Evolutionary conservation across 345 rosid species (phyloP), one percentile per base, ranked within the genome.

Genomic region (Arabidopsis arenosa): DNA sequence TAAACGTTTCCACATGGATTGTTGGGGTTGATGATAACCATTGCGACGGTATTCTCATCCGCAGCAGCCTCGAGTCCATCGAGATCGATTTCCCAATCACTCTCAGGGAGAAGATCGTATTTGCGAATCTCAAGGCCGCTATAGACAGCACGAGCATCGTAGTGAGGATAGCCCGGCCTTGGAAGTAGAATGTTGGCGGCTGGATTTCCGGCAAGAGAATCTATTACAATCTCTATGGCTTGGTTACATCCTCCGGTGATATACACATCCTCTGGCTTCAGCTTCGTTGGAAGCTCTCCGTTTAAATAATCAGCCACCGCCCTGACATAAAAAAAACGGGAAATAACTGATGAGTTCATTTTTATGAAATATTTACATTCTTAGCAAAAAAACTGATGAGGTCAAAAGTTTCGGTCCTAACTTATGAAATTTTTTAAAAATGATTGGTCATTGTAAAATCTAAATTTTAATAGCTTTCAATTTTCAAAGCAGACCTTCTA

Each of bases 11-110:
- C 79, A 67, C 73, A 67, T 3, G 74, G 79, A 48, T 75, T 75
- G 63, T 83, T 63, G 3, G 80, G 80, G 52, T 86, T 89, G 18
- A 87, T 78, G 40, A 89, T 57, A 41, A 87, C 89, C 68, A 86
- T 81, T 0, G 90, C 88, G 4, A 73, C 74, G 0, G 89, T 89
- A 9, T 86, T 89, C 17, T 81, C 87, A 68, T 89, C 89, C 1
- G 87, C 86, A 17, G 74, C 63, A 3, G 81, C 78, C 68, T 86
- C 82, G 1, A 87, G 71, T 17, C 76, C 80, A 0, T 77, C 80
- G 1, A 89, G 82, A 71, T 85, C 86, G 28, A 85, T 80, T 49
- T 85, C 91, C 86, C 87, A 87, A 6, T 86, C 80, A 8, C n/a
- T 79, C 10, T 81, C 79, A 0, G 86, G 86, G 21, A 87, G 75